These are phyloP conservation scores for Diversispora eburnea DNA, from an alignment of 192 early-diverging fungal genomes.

Conservation along the genomic window DNA sequence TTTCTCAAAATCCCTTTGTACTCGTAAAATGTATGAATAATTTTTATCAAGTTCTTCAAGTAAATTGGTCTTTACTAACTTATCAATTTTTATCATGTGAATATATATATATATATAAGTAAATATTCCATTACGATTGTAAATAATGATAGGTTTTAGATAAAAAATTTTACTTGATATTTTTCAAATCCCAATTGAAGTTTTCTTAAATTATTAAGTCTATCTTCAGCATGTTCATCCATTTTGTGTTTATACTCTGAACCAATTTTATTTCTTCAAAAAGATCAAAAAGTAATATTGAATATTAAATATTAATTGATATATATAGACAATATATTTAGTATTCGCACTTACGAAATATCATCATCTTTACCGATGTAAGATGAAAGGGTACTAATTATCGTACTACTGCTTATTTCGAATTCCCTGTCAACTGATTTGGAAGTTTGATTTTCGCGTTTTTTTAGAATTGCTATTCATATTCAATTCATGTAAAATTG, in stretches of 20 bases:
- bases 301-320: no score
- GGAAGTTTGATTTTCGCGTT: conserved; percentile 18
- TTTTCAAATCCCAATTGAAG: conserved; percentile 27
- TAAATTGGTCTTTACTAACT: conserved; percentile 8
- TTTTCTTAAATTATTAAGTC: conserved; percentile 11
- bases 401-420: not conserved
- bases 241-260: conserved; percentile 21
- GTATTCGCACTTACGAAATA: not conserved
- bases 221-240: conserved; percentile 20
- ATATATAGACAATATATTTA: not conserved
- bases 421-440: conserved; percentile 20
- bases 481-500: not conserved
- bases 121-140: not conserved
- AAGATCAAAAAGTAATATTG: no score
- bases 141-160: not conserved
- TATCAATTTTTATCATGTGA: not conserved
- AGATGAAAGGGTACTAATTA: not conserved
- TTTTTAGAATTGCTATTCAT: conserved; percentile 17
- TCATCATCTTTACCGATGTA: conserved; percentile 12
- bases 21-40: conserved; percentile 12
- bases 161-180: conserved; percentile 15
- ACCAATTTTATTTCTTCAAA: conserved; percentile 3
- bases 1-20: conserved; percentile 19
- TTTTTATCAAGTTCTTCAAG: conserved; percentile 25
- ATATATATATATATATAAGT: not conserved